Evolutionary conservation across 2,329 filamentous ascomycete genomes (phyloP).

Genomic region (Neonectria punicea): DNA sequence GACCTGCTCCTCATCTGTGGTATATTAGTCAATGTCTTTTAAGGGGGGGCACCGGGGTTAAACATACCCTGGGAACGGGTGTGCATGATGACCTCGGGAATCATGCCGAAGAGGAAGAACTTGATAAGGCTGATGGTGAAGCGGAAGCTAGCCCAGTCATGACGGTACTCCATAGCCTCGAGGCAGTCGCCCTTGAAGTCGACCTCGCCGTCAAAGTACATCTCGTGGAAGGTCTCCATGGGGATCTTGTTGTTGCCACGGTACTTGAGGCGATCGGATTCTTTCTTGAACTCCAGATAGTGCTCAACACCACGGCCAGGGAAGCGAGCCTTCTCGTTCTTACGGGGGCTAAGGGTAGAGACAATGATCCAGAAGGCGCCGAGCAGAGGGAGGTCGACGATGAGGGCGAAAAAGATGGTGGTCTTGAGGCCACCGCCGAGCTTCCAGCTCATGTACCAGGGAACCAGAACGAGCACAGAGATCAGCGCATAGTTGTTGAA

Average conservation of each 20-base stretch:
- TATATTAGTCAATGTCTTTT: conserved; percentile 22
- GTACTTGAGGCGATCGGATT: conserved; percentile 72
- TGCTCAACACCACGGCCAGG: conserved; percentile 89
- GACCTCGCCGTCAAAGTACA: conserved; percentile 95
- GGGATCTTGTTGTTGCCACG: conserved; percentile 83
- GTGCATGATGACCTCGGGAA: conserved; percentile 92
- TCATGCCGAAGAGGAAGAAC: conserved; percentile 87
- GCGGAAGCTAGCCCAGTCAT: conserved; percentile 96
- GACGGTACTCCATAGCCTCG: conserved; percentile 90
- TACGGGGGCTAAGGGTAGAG: conserved; percentile 85
- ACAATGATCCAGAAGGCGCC: conserved; percentile 83
- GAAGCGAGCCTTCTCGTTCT: conserved; percentile 89
- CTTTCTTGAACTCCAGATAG: conserved; percentile 85
- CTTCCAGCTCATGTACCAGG: conserved; percentile 85
- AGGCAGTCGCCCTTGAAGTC: conserved; percentile 95
- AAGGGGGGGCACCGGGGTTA: not conserved
- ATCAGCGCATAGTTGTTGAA: conserved; percentile 88
- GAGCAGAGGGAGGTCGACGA: conserved; percentile 83
- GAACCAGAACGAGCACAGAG: conserved; percentile 74
- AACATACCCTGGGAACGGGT: conserved; percentile 79
- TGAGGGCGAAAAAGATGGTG: conserved; percentile 85
- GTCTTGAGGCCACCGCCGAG: conserved; percentile 88
- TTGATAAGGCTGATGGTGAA: conserved; percentile 89
- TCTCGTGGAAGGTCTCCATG: conserved; percentile 95
- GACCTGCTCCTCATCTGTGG: conserved; percentile 86